Conservation (phyloP, 768 basidiomycete genomes). For the Leccinum pellstonianum region DNA sequence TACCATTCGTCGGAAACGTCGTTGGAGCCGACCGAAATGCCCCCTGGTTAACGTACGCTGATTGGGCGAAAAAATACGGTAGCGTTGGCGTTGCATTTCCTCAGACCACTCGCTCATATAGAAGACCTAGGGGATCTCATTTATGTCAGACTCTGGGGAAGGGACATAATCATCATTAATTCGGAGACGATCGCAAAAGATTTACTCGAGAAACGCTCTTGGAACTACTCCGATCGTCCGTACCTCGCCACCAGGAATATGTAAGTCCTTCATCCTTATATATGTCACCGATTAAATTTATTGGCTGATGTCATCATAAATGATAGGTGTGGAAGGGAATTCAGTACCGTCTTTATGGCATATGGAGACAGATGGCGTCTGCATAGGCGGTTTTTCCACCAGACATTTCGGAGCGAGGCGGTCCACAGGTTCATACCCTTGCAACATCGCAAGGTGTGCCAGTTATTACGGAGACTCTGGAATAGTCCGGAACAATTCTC, state of each 20-base stretch:
- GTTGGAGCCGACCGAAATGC: conserved; percentile 30
- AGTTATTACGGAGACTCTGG: conserved; percentile 34
- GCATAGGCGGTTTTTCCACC: conserved; percentile 31
- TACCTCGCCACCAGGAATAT: conserved; percentile 16
- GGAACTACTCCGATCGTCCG: conserved; percentile 53
- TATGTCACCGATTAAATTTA: not conserved
- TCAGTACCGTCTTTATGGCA: conserved; percentile 25
- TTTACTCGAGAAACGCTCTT: conserved; percentile 47
- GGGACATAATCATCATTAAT: conserved; percentile 47
- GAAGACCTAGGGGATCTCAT: conserved; percentile 42
- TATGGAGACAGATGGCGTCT: conserved; percentile 36
- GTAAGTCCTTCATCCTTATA: conserved; percentile 1
- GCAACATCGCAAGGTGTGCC: conserved; percentile 31
- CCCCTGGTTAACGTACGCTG: conserved; percentile 38
- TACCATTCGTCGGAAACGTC: conserved; percentile 41
- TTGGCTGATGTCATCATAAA: not conserved
- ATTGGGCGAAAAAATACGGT: conserved; percentile 41
- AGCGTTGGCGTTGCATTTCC: not conserved
- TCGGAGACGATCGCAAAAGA: conserved; percentile 41
- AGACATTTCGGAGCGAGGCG: conserved; percentile 24
- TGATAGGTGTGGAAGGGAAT: conserved; percentile 21
- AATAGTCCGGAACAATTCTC: conserved; percentile 33
- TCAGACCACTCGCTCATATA: conserved; percentile 1
- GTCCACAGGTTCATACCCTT: conserved; percentile 30
- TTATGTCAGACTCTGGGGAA: conserved; percentile 45